Conservation (phyloP, 148 eudicot genomes). For the Arbutus unedo region DNA sequence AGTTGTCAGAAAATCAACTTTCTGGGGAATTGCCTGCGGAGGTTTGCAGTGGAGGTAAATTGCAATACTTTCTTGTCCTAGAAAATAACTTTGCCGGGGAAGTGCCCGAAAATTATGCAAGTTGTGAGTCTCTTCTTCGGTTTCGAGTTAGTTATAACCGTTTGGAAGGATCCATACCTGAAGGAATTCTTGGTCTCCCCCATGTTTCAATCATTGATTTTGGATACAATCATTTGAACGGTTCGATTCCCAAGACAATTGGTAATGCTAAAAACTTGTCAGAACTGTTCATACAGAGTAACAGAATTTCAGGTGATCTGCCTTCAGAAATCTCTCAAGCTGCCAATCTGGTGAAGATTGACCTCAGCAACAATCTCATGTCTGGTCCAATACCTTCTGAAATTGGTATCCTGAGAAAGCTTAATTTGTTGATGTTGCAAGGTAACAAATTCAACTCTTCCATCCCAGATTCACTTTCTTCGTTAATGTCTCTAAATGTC, state of each 20-base stretch:
- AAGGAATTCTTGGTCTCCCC: constrained; percentile 61
- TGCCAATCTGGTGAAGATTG: constrained; percentile 65
- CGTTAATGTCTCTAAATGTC: constrained; percentile 56
- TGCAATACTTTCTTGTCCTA: constrained; percentile 64
- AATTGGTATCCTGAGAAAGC: constrained; percentile 58
- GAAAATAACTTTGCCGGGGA: constrained; percentile 55
- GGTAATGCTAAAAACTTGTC: constrained; percentile 65
- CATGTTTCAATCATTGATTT: constrained; percentile 69
- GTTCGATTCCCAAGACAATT: constrained; percentile 48
- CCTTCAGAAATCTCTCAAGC: constrained; percentile 69
- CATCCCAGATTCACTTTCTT: constrained; percentile 66
- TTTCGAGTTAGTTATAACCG: constrained; percentile 69
- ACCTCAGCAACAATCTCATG: constrained; percentile 65
- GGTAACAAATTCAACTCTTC: constrained; percentile 64
- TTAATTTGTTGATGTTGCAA: constrained; percentile 58
- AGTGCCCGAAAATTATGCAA: constrained; percentile 57
- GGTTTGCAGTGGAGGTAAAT: constrained; percentile 62
- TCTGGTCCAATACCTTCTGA: constrained; percentile 72
- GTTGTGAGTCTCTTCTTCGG: constrained; percentile 60
- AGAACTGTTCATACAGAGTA: constrained; percentile 63
- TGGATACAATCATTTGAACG: constrained; percentile 52
- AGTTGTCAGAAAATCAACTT: constrained; percentile 66
- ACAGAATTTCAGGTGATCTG: constrained; percentile 62
- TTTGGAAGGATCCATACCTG: constrained; percentile 56
- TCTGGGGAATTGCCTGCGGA: constrained; percentile 55